Base-by-base conservation (phyloP, 768 basidiomycete species). In the Boletus sp. region DNA sequence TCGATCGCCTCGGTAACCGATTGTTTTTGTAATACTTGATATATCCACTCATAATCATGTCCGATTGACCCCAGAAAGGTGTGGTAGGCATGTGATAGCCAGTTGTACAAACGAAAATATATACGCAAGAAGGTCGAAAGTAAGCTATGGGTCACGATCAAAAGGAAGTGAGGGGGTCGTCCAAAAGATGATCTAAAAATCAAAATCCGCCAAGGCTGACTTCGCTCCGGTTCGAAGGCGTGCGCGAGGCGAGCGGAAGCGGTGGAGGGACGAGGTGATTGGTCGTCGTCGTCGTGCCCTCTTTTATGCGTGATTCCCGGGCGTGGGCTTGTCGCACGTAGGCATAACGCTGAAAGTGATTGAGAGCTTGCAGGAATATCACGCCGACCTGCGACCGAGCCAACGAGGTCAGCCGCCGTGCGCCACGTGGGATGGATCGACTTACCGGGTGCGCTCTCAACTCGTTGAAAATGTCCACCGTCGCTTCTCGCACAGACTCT, bases 271-370 rank as follows among this genome's bases (percentile, higher is more conserved):
- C 50, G 40, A 78, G 71, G 28, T 72, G 69, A 46, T 73, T 70
- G 11, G 1, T n/a, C 28, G n/a, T 35, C 18, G 17, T 20, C 12
- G 32, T 47, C 12, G 54, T 30, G 10, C 69, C 56, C n/a, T 78
- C 78, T 52, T 67, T 69, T 0, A 60, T 42, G n/a, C 72, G 70
- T 7, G 62, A 73, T 58, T 92, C 87, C 36, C 81, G 79, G 14
- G 83, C 83, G 67, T 90, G 82, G 0, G 90, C 91, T 69, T 91
- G 87, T 44, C 93, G 83, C 28, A 91, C 84, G 65, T 92, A 95
- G 0, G 94, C 90, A 56, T 92, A 89, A 4, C 90, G 84, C 66
- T 94, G 92, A 70, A 95, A 96, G 64, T 91, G 88, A 68, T 94
- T 96, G 28, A 96, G 78, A 10, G 83, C 76, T 67, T 89, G 85